Evolutionary conservation across 768 basidiomycete genomes (phyloP).

Genomic region (Crucibulum laeve): DNA sequence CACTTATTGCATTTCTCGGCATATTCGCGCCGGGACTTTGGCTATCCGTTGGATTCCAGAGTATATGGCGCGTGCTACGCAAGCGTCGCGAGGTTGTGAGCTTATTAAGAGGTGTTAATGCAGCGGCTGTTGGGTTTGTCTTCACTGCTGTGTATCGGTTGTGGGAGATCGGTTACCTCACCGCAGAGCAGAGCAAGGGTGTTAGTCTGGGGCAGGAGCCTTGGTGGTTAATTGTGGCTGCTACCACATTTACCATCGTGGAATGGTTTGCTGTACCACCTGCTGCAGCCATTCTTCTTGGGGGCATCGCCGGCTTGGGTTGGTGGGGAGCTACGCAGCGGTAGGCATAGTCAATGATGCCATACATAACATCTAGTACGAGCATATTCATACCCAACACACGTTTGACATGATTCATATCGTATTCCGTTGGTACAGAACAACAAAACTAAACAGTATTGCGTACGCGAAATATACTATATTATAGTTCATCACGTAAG

Average conservation of each 20-base stretch:
- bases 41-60: slow-evolving; percentile 30
- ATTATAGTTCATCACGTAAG: no score
- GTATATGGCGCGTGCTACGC: slow-evolving; percentile 26
- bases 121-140: slow-evolving; percentile 37
- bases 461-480: no score
- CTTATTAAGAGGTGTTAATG: slow-evolving; percentile 33
- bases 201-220: slow-evolving; percentile 32
- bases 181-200: slow-evolving; percentile 17
- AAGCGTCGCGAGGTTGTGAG: slow-evolving; percentile 23
- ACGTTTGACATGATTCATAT: no score
- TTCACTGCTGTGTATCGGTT: slow-evolving; percentile 36
- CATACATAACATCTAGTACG: background rate
- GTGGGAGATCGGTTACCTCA: slow-evolving; percentile 34
- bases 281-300: slow-evolving; percentile 32
- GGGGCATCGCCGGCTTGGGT: slow-evolving; percentile 33
- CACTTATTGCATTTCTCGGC: slow-evolving; percentile 41
- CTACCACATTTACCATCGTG: slow-evolving; percentile 32
- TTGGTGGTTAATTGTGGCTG: slow-evolving; percentile 44
- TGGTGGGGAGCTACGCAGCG: slow-evolving; percentile 38
- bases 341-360: slow-evolving; percentile 1
- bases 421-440: no score
- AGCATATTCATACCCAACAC: slow-evolving; percentile 5
- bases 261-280: slow-evolving; percentile 37
- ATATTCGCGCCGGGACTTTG: slow-evolving; percentile 46
- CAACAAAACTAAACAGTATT: no score